phyloP scores from a whole-genome alignment of 164 flowering plant species.

The Annona squamosa region DNA sequence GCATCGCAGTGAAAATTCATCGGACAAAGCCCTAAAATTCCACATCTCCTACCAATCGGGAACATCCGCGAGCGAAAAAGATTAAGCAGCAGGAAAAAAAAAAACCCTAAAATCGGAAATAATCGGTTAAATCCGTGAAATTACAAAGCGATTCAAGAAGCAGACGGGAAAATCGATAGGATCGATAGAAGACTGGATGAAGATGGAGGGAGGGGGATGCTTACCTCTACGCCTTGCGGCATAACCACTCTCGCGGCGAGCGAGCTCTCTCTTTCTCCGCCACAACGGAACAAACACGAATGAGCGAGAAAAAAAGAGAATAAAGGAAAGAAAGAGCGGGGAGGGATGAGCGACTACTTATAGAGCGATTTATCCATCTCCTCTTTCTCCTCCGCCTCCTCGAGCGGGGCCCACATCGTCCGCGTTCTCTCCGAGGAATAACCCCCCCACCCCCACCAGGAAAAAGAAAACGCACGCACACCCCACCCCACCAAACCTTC shows the following conservation, averaged over 20 bases:
- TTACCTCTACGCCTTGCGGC: constrained; percentile 48
- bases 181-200: neutral
- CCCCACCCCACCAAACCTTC: too few relatives aligned
- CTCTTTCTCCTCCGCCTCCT: too few relatives aligned
- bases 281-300: neutral
- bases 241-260: constrained; percentile 44
- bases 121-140: neutral
- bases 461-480: too few relatives aligned
- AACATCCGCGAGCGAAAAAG: neutral
- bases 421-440: too few relatives aligned
- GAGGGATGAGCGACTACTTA: neutral
- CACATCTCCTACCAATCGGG: neutral
- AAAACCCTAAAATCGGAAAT: constrained; percentile 1
- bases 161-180: neutral
- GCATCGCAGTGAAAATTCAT: neutral
- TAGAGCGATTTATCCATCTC: neutral
- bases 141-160: neutral
- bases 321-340: neutral
- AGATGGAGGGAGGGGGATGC: neutral
- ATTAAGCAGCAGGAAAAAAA: neutral
- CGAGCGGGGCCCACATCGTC: too few relatives aligned
- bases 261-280: neutral
- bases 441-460: too few relatives aligned
- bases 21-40: neutral
- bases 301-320: neutral